Percentiles rank a stretch among this genome's conserved stretches.
Conservation (phyloP, 345 rosid genomes). For the Punica granatum region DNA sequence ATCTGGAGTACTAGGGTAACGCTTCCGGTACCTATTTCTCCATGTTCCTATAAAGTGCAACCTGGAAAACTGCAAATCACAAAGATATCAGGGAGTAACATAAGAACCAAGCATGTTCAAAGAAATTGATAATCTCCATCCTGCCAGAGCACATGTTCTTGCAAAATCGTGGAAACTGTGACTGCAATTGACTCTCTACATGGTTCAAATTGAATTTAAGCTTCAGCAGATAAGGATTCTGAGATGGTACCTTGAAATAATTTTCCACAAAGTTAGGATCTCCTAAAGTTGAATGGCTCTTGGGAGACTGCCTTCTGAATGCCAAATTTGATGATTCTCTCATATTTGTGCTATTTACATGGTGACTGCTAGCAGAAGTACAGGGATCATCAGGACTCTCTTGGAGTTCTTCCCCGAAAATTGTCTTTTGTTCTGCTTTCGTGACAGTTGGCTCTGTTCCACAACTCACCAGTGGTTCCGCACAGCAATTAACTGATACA, state of each 20-base stretch:
- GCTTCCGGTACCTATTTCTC: constrained; percentile 82
- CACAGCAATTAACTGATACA: constrained; percentile 19
- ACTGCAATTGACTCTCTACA: not conserved
- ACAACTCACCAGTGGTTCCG: constrained; percentile 24
- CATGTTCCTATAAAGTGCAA: constrained; percentile 98
- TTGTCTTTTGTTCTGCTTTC: constrained; percentile 24
- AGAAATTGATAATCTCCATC: not conserved
- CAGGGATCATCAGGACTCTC: constrained; percentile 21
- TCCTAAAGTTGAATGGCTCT: constrained; percentile 57
- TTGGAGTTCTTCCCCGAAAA: constrained; percentile 18
- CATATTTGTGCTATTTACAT: constrained; percentile 18
- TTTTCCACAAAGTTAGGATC: constrained; percentile 92
- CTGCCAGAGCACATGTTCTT: not conserved
- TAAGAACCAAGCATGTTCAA: not conserved
- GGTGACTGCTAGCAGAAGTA: constrained; percentile 27
- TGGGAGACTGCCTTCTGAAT: constrained; percentile 30
- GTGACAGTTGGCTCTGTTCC: constrained; percentile 20
- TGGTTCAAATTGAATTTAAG: not conserved
- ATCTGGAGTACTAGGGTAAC: constrained; percentile 39
- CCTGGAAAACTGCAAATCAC: constrained; percentile 45
- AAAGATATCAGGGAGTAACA: not conserved
- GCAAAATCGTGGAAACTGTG: no score
- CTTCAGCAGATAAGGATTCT: constrained; percentile 4
- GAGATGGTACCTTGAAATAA: constrained; percentile 68
- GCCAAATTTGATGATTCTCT: constrained; percentile 23